Evolutionary conservation across 371 early-diverging fungal genomes (phyloP), one percentile per base, ranked within the genome.

Genomic region (Blakeslea trispora): DNA sequence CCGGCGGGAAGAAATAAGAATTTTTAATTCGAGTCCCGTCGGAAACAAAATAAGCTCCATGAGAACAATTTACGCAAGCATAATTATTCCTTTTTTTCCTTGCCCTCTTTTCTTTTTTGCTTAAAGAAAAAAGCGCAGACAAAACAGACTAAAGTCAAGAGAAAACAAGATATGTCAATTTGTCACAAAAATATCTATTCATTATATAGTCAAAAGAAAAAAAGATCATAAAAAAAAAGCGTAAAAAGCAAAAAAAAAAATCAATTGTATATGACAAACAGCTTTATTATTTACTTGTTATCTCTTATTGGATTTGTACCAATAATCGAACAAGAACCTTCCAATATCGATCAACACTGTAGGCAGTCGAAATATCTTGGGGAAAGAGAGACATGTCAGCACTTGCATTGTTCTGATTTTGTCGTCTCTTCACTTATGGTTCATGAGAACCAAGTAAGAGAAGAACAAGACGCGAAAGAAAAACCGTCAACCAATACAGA

Each of bases 221-320:
- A 55, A 57, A 57, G 21, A 18, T 31, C 49, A 45, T 39, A 40
- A 45, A 58, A 57, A 60, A 42, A n/a, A 3, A 54, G 45, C 21
- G 10, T 10, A 22, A 35, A 32, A 5, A 35, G 28, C 28, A 19
- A 37, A 50, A 49, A 50, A 49, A 54, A 24, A 47, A 42, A 43
- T 37, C 10, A 53, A 45, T 11, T 37, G 39, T 53, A 42, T 39
- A 58, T 58, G 64, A 34, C 54, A 57, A 53, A 55, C 42, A 61
- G 37, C 31, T 22, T 66, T 18, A 11, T 66, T 37, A 45, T 58
- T 13, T 61, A 54, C 54, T 39, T 66, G 44, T 55, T 66, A 46
- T 57, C 61, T 11, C 49, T 66, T 49, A 61, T 66, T 58, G 66
- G 66, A 18, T 44, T 66, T 39, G 43, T 46, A 46, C 55, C 66